Evolutionary conservation across 1,284 basidiomycete genomes (phyloP).

Genomic region (Ustilago tritici): DNA sequence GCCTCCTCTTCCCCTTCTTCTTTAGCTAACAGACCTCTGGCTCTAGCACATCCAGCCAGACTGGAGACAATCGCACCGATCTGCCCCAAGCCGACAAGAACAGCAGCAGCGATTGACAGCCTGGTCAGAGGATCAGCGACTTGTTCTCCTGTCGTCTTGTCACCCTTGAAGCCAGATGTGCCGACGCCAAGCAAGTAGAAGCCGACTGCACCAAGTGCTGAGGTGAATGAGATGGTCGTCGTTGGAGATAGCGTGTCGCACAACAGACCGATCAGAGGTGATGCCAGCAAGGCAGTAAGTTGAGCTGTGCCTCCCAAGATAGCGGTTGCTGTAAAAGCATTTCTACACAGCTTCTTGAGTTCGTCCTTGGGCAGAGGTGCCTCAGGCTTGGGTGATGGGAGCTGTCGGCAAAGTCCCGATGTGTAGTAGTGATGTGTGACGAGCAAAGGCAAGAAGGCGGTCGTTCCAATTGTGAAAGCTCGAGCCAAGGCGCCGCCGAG

Average conservation of each 20-base stretch:
- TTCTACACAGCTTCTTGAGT: slow-evolving; percentile 53
- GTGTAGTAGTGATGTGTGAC: slow-evolving; percentile 57
- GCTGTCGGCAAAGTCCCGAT: slow-evolving; percentile 44
- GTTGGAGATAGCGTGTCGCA: slow-evolving; percentile 47
- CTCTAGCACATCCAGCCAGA: slow-evolving; percentile 48
- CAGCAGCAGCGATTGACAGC: slow-evolving; percentile 42
- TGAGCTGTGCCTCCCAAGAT: slow-evolving; percentile 54
- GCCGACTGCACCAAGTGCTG: slow-evolving; percentile 37
- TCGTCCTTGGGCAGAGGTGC: slow-evolving; percentile 46
- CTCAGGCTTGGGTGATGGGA: slow-evolving; percentile 43
- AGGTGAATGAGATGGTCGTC: slow-evolving; percentile 34
- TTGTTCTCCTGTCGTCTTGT: slow-evolving; percentile 31
- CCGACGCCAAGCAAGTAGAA: slow-evolving; percentile 45
- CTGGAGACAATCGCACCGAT: slow-evolving; percentile 55
- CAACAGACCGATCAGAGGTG: slow-evolving; percentile 48
- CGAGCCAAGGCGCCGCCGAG: slow-evolving; percentile 55
- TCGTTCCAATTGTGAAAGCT: slow-evolving; percentile 57
- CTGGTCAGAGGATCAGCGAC: slow-evolving; percentile 40
- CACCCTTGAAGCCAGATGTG: slow-evolving; percentile 30
- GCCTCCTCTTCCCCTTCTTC: not conserved
- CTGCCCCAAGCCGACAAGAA: slow-evolving; percentile 49
- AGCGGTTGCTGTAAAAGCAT: slow-evolving; percentile 52
- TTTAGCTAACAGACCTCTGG: slow-evolving; percentile 15
- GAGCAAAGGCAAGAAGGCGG: slow-evolving; percentile 59
- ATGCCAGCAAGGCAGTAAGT: slow-evolving; percentile 44